Evolutionary conservation across 345 rosid species (phyloP).

Genomic region (Camelina hispida): DNA sequence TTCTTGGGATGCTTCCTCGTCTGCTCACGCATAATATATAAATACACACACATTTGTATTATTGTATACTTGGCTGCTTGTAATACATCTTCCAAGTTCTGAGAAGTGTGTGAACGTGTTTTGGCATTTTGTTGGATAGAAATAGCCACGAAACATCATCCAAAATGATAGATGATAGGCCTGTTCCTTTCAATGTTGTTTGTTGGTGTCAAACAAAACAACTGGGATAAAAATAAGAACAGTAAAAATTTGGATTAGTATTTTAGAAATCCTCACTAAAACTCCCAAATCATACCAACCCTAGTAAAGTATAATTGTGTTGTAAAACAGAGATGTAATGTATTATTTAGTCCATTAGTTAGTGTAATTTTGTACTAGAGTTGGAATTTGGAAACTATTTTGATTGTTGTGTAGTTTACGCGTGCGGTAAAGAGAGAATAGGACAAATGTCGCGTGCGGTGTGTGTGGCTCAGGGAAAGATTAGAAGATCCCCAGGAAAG

Average conservation of each 20-base stretch:
- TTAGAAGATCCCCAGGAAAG: constrained; percentile 26
- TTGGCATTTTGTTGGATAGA: constrained; percentile 26
- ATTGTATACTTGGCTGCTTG: neutral
- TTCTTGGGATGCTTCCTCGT: constrained; percentile 27
- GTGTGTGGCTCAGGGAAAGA: neutral
- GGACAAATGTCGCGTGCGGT: neutral
- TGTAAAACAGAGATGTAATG: neutral
- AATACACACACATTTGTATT: constrained; percentile 13
- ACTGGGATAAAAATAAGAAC: neutral
- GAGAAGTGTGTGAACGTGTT: neutral
- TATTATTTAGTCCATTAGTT: neutral
- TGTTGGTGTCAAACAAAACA: neutral
- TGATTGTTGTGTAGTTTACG: no score
- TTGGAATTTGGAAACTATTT: no score
- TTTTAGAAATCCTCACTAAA: neutral
- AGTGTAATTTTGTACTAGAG: neutral
- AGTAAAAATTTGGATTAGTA: neutral
- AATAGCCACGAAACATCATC: constrained; percentile 16
- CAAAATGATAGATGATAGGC: neutral
- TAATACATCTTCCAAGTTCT: constrained; percentile 5
- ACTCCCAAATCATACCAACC: neutral
- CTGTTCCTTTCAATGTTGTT: neutral
- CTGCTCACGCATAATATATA: constrained; percentile 24
- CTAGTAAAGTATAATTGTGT: neutral
- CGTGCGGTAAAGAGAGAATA: neutral